Evolutionary conservation across 1,139 yeast species (phyloP), one percentile per base, ranked within the genome.

Genomic region (Candida sanyaensis): DNA sequence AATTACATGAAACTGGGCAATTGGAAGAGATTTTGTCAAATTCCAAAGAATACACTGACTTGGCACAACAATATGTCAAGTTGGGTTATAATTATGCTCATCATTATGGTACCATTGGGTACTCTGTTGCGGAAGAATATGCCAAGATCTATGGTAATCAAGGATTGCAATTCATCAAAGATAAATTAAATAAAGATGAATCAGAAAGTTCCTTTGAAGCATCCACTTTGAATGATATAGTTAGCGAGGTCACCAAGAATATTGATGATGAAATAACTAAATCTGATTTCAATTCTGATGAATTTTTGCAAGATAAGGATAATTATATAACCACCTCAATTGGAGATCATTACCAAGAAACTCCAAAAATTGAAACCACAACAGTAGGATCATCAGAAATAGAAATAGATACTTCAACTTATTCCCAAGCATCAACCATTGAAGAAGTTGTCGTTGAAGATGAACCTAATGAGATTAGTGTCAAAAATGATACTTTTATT

Each of bases 1-100:
- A 59, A 41, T 64, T 66, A 2, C 66, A 70, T 48, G 75, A 73
- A 49, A 60, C 58, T 42, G 80, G 78, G 4, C 68, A 73, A 38
- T 65, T 74, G 45, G 63, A 65, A 26, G 56, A 61, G 17, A 54
- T 52, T 33, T 27, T 56, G 8, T 62, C 59, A 21, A 52, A 50
- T 33, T 41, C 57, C 9, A 62, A 58, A 26, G 33, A 62, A 21
- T 54, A 65, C 17, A 57, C 54, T 37, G 41, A 27, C 13, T 23
- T 37, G 2, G 41, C 24, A n/a, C 56, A 52, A 33, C 34, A 50
- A 21, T 57, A 62, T 49, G 65, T 63, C 4, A 51, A 56, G 37
- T 50, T 54, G 13, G 60, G 70, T 21, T 49, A 48, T 39, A 45
- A 45, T 4, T 24, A 46, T 13, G 51, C 55, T 4, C 50, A 47